Base-by-base conservation (phyloP, 73 alveolate genomes). In the Breviolum minutum region DNA sequence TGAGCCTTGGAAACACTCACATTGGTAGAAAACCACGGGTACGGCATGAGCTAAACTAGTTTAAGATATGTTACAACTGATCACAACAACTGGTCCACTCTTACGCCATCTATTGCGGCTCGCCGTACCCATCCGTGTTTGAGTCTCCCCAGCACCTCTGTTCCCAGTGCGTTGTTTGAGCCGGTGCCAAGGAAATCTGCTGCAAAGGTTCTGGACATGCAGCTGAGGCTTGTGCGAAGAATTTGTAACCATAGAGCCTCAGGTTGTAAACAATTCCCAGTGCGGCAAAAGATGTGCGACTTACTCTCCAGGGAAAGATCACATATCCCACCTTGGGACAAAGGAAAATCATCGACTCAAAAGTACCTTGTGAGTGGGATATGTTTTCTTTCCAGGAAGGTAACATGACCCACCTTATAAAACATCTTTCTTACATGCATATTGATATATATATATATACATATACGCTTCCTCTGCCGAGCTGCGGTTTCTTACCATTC, bases 151-250 rank as follows among this genome's bases (percentile, higher is more conserved):
- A 22, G 83, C 71, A n/a, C 92, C 92, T 83, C 92, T 83, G 92
- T 27, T 83, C 76, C 92, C 92, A 83, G 71, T 60, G 40, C 17
- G 76, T 76, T 48, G 54, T 83, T 22, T 83, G 76, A 14, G 24
- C 62, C 14, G 92, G 92, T 8, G 60, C 76, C 92, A 83, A 48
- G 11, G 73, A 8, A n/a, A 83, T 83, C 61, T 83, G 76, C 73
- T 83, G 92, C 60, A 60, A 26, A 5, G 92, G 92, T 74, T 83
- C 92, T 2, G 92, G 92, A 62, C 92, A 83, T 3, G 66, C 92
- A 5, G 92, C 92, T 7, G 92, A 61, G 76, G 62, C 76, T 24
- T 83, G 92, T 6, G 92, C 92, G 63, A 83, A 83, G 92, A 83
- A 60, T 74, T 83, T 83, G 76, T 61, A 83, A 60, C 92, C 92